A percentile compares a stretch with the other conserved stretches of the same genome.
Conservation (phyloP, 208 protist genomes). For the Acanthamoeba castellanii region DNA sequence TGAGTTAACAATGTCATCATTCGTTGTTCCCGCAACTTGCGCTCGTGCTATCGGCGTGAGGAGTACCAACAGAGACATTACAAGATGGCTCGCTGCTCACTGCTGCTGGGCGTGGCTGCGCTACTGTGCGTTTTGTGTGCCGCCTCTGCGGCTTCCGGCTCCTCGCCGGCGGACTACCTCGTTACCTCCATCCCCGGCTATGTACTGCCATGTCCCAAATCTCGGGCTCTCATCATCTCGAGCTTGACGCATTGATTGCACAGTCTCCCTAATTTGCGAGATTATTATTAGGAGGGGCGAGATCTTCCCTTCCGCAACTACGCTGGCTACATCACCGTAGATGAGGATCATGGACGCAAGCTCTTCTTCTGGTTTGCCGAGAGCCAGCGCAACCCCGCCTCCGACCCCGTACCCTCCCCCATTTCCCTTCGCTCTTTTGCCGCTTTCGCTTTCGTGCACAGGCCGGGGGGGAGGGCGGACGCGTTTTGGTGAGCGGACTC, state of each 20-base stretch:
- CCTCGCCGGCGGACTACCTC: conserved; percentile 46
- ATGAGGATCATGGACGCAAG: conserved; percentile 9
- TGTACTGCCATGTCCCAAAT: neutral
- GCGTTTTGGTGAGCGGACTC: too few relatives aligned
- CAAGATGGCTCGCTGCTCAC: neutral
- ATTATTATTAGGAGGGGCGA: conserved; percentile 25
- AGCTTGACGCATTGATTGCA: too few relatives aligned
- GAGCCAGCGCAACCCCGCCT: conserved; percentile 73
- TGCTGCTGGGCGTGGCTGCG: neutral
- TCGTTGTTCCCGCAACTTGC: too few relatives aligned
- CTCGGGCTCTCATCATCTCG: neutral
- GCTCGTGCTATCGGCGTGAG: neutral
- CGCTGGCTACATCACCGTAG: conserved; percentile 77
- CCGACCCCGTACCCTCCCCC: conserved; percentile 47
- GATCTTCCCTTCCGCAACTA: conserved; percentile 60
- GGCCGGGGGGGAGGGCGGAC: too few relatives aligned
- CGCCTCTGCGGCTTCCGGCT: neutral
- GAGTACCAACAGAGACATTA: neutral
- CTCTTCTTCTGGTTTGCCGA: conserved; percentile 82
- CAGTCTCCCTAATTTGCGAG: neutral
- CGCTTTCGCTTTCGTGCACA: neutral
- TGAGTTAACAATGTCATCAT: too few relatives aligned
- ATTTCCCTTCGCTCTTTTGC: neutral
- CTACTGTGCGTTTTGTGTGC: neutral
- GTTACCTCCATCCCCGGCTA: conserved; percentile 53